A percentile compares a stretch with the other conserved stretches of the same genome.
Evolutionary conservation across 179 eudicot genomes (phyloP).

Genomic region (Actinidia chinensis): DNA sequence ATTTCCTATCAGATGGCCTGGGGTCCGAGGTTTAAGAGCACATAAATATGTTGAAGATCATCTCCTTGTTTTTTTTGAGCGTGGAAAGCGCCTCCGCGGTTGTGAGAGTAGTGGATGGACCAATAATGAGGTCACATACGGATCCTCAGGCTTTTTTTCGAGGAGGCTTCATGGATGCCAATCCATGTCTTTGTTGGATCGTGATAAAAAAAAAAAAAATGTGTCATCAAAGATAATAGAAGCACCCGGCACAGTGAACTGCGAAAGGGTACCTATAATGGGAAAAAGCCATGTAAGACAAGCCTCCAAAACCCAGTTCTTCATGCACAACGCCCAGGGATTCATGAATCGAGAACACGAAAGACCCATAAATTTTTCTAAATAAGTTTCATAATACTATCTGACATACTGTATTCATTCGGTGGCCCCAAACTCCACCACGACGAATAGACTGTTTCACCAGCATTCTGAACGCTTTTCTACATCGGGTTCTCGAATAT

Average conservation of each 20-base stretch:
- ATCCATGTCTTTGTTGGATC: conserved; percentile 67
- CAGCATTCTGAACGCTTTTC: neutral
- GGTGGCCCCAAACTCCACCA: neutral
- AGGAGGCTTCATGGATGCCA: conserved; percentile 51
- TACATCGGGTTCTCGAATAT: neutral
- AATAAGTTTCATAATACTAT: neutral
- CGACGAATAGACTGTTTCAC: neutral
- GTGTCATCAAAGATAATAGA: conserved; percentile 79
- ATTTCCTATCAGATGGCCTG: conserved; percentile 88
- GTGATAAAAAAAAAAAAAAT: no score
- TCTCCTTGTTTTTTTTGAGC: conserved; percentile 72
- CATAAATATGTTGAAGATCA: conserved; percentile 76
- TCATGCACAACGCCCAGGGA: neutral
- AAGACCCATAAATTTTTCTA: neutral
- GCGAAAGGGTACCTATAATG: conserved; percentile 70
- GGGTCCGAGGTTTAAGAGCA: conserved; percentile 89
- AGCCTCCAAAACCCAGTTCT: neutral
- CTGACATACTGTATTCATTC: neutral
- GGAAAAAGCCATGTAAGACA: neutral
- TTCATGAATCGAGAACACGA: neutral
- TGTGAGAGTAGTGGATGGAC: conserved; percentile 86
- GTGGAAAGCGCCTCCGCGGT: conserved; percentile 94
- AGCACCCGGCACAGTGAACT: conserved; percentile 85
- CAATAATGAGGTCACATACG: conserved; percentile 81
- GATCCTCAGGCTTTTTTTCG: conserved; percentile 51